Evolutionary conservation across 2,329 filamentous ascomycete genomes (phyloP), one percentile per base, ranked within the genome.

Genomic region (Chrysosporium queenslandicum): DNA sequence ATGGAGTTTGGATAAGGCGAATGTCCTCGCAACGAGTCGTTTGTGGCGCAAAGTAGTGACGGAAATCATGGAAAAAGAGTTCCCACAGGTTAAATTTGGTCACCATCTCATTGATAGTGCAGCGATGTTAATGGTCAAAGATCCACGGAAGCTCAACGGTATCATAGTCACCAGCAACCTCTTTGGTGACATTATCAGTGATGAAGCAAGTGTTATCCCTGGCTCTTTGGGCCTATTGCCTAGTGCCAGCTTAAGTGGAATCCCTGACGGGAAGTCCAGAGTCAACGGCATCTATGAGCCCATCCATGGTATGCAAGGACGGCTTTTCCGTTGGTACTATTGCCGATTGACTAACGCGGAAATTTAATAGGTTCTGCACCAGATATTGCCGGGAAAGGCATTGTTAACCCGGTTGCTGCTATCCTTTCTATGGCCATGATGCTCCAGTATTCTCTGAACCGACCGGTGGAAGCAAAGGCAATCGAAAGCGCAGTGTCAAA

Each of bases 71-170:
- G 79, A 77, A 60, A 83, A 83, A 59, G 91, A 96, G 76, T 97
- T 94, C 74, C 89, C 91, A 2, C 81, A 91, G 67, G 72, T 96
- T 42, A 80, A 86, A 74, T 73, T 94, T 40, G 81, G 83, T 59
- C 91, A 95, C 69, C 90, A 97, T 68, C 79, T 97, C 47, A 95
- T 97, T 66, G 91, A 97, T 73, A 87, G 82, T 53, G 91, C 91
- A n/a, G 91, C 91, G 59, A 96, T 97, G 90, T 76, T 96, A 61
- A 88, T 97, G 85, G 80, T 97, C 65, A 96, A 94, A 83, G 91
- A 90, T 71, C 91, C 91, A 8, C 77, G 83, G 9, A 80, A 82
- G 20, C 77, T 97, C 50, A 97, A 96, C 68, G 92, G 91, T 50
- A 82, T 97, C 32, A 80, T 97, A 43, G 83, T 97, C 58, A 94